phyloP scores from a whole-genome alignment of 1,139 yeast genomes.

The Protomyces gravidus region DNA sequence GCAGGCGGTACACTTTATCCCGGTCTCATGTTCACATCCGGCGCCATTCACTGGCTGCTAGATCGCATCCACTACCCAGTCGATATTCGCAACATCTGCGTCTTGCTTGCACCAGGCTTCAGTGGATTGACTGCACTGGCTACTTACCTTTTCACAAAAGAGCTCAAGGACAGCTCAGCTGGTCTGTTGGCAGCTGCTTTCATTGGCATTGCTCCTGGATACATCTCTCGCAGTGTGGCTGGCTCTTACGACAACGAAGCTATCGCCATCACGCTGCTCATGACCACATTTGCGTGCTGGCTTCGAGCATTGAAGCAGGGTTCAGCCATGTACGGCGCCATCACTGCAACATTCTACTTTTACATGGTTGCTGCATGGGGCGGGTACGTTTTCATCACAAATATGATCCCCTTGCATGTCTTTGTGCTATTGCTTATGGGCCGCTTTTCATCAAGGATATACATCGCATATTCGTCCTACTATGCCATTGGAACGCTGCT shows the following conservation, averaged over 20 bases:
- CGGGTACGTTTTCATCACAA: slow-evolving; percentile 96
- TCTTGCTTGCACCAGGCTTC: slow-evolving; percentile 92
- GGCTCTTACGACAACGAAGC: slow-evolving; percentile 99
- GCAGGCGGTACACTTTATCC: slow-evolving; percentile 99
- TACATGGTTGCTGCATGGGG: slow-evolving; percentile 99
- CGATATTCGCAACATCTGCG: slow-evolving; percentile 94
- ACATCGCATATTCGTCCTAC: slow-evolving; percentile 94
- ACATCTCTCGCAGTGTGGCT: slow-evolving; percentile 95
- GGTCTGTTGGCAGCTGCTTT: slow-evolving; percentile 90
- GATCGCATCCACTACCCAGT: slow-evolving; percentile 68
- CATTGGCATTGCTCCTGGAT: slow-evolving; percentile 98
- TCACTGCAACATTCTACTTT: slow-evolving; percentile 84
- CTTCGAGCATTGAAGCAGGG: slow-evolving; percentile 89
- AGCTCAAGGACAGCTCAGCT: slow-evolving; percentile 84
- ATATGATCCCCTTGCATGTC: slow-evolving; percentile 92
- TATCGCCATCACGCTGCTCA: slow-evolving; percentile 89
- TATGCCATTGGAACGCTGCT: slow-evolving; percentile 93
- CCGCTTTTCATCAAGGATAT: slow-evolving; percentile 74
- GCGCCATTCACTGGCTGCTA: slow-evolving; percentile 74
- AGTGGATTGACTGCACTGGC: slow-evolving; percentile 89
- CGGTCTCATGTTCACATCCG: slow-evolving; percentile 96
- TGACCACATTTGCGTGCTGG: slow-evolving; percentile 97
- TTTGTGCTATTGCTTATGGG: slow-evolving; percentile 92
- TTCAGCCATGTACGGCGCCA: slow-evolving; percentile 74
- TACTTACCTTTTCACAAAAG: slow-evolving; percentile 83